A percentile compares a stretch with the other conserved stretches of the same genome.
These are phyloP conservation scores for Acanthochlamys bracteata DNA, from an alignment of 106 monocot species.

Conservation along the genomic window DNA sequence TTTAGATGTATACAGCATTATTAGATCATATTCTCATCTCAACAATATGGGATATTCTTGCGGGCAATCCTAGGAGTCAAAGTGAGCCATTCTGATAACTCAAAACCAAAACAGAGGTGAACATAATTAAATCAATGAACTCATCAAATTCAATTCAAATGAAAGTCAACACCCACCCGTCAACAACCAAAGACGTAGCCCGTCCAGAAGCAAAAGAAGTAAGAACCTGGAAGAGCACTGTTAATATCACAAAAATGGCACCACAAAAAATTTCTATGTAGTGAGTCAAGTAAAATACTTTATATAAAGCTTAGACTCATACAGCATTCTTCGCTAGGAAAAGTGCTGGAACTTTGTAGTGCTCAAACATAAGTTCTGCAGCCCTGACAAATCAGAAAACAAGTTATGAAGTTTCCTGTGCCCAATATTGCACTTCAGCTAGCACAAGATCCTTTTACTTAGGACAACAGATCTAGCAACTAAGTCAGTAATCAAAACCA, in stretches of 20 bases:
- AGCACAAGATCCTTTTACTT: no score
- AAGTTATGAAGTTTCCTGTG: neutral
- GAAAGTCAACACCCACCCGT: slow-evolving; percentile 37
- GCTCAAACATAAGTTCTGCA: slow-evolving; percentile 95
- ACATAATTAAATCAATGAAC: no score
- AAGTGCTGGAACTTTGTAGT: slow-evolving; percentile 92
- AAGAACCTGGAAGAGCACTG: slow-evolving; percentile 51
- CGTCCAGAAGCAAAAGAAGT: slow-evolving; percentile 99
- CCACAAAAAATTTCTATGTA: neutral
- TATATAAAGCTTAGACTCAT: slow-evolving; percentile 11
- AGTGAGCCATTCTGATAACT: no score
- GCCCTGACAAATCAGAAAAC: slow-evolving; percentile 41
- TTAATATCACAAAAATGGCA: neutral
- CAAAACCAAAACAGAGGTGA: no score
- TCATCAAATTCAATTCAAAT: no score
- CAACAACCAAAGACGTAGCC: slow-evolving; percentile 93
- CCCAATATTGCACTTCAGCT: neutral
- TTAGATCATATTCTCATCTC: no score
- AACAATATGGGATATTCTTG: no score
- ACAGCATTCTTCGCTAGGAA: slow-evolving; percentile 99
- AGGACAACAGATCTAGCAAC: no score
- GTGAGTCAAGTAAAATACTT: neutral
- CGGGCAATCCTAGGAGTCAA: no score
- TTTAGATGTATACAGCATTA: no score
- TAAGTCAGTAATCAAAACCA: slow-evolving; percentile 2